Evolutionary conservation across 1,284 basidiomycete species (phyloP), one percentile per base, ranked within the genome.

Genomic region (Earliella scabrosa): DNA sequence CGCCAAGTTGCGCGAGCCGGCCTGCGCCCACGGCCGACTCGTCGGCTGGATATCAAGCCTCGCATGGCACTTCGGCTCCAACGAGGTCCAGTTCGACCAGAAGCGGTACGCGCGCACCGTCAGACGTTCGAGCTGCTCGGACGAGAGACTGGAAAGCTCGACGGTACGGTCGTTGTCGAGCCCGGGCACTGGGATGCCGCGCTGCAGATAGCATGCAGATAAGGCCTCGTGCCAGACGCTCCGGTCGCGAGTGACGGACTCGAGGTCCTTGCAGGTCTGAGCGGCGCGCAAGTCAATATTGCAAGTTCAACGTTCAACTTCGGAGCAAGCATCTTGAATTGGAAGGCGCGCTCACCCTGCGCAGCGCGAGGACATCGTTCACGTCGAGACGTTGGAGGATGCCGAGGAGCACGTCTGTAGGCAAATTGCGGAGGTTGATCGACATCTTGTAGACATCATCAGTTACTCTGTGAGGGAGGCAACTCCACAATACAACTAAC

Each of bases 141-240:
- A 65, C 3, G 72, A 66, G 13, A 85, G 68, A 1, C 61, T 59
- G 0, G 72, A 68, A 11, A 81, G 52, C 2, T 44, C 10, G 24
- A 62, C n/a, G n/a, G n/a, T 59, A 14, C 63, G 56, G 8, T 58
- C 47, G 13, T 29, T 26, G 9, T 10, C 18, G 26, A 79, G 64
- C 13, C 73, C 63, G 2, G 82, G 82, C 26, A 78, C 68, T 4
- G 86, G 85, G 20, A 85, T 68, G 53, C 75, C 70, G n/a, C 70
- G 61, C 9, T 73, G 68, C 39, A 78, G 59, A 36, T 83, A 70
- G 50, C 79, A 72, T 24, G 56, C 67, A 16, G 70, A 72, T 27
- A 87, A 66, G 16, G 82, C 72, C 14, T 71, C 56, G 16, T 74
- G 67, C 86, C 86, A 88, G 29, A 87, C 72, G 43, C 74, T 71